phyloP scores from a whole-genome alignment of 2,329 filamentous ascomycete genomes.

The Cladosporium sp. region DNA sequence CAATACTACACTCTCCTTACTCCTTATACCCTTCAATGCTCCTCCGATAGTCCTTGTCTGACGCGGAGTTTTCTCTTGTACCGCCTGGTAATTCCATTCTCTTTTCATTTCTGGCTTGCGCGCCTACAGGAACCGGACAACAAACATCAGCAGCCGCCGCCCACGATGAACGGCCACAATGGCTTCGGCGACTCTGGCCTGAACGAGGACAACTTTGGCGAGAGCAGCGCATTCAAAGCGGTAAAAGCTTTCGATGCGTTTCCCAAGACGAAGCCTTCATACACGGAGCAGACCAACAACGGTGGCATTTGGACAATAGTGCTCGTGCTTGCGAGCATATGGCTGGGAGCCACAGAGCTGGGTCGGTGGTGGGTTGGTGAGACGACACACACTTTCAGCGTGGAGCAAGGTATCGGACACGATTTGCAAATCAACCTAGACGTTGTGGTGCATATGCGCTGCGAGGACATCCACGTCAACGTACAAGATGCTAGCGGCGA shows the following conservation, averaged over 20 bases:
- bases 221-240: conserved; percentile 55
- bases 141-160: neutral
- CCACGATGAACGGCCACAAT: conserved; percentile 36
- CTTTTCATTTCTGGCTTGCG: neutral
- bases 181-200: conserved; percentile 66
- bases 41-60: neutral
- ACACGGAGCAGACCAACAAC: conserved; percentile 74
- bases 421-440: conserved; percentile 93
- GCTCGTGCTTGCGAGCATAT: conserved; percentile 67
- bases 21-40: conserved; percentile 8
- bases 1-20: neutral
- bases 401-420: conserved; percentile 86
- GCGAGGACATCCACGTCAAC: conserved; percentile 85
- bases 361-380: conserved; percentile 76
- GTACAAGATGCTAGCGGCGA: conserved; percentile 95
- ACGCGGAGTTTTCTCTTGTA: neutral
- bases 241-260: conserved; percentile 94
- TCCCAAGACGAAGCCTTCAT: conserved; percentile 93
- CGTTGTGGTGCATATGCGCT: conserved; percentile 84
- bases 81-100: neutral
- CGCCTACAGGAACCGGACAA: neutral
- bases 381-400: conserved; percentile 84
- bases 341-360: conserved; percentile 75
- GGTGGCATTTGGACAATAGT: conserved; percentile 92
- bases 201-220: conserved; percentile 75